Conservation (phyloP, 805 yeast genomes). For the Cyberlindnera maclurae region DNA sequence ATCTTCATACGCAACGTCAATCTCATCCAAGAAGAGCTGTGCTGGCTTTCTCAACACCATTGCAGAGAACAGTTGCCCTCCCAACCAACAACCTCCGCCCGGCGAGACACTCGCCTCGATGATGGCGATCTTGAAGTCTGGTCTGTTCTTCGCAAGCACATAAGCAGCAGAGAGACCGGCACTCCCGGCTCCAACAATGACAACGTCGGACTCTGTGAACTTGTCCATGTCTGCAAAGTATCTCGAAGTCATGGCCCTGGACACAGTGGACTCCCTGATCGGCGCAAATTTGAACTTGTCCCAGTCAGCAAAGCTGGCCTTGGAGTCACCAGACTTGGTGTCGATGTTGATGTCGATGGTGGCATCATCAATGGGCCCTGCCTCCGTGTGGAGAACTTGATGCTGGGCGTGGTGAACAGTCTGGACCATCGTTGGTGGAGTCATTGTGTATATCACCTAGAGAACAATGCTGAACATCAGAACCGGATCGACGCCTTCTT, state of each 20-base stretch:
- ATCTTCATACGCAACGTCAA: constrained; percentile 1
- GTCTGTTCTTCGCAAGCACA: constrained; percentile 63
- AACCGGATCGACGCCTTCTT: too few relatives aligned
- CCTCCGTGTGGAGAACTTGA: not conserved
- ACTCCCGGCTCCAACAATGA: constrained; percentile 73
- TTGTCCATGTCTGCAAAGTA: constrained; percentile 51
- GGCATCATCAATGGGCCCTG: not conserved
- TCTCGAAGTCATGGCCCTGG: constrained; percentile 73
- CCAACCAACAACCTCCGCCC: constrained; percentile 78
- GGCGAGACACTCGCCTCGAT: constrained; percentile 71
- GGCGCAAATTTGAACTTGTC: constrained; percentile 60
- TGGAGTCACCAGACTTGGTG: constrained; percentile 1
- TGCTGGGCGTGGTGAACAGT: not conserved
- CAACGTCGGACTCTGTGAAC: constrained; percentile 68
- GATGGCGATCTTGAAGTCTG: constrained; percentile 67
- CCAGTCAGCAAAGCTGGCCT: constrained; percentile 41
- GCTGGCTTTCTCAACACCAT: constrained; percentile 1
- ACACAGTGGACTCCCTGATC: constrained; percentile 70
- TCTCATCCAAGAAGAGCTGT: not conserved
- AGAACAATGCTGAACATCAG: too few relatives aligned
- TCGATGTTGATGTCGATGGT: not conserved
- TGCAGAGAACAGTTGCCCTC: constrained; percentile 66
- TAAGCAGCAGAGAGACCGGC: constrained; percentile 76
- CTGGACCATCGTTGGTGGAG: not conserved
- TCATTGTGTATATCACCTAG: not conserved